phyloP scores from a whole-genome alignment of 257 asterid species.

The Leonotis leonurus region DNA sequence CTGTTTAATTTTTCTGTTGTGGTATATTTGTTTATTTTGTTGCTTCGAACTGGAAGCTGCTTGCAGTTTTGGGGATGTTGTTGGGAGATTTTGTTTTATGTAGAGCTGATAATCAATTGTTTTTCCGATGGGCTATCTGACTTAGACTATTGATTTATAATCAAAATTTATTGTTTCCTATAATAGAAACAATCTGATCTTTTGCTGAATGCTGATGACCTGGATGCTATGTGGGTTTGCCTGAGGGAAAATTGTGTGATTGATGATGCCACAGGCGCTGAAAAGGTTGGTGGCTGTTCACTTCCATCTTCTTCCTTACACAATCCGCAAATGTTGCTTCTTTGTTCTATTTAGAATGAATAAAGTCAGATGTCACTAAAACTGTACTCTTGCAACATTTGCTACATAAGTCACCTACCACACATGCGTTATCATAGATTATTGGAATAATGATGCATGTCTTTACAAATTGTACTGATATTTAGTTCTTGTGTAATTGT shows the following conservation, averaged over 20 bases:
- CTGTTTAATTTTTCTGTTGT: neutral
- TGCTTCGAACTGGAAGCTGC: neutral
- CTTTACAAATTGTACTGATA: too few species aligned
- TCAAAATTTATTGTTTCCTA: constrained; percentile 2
- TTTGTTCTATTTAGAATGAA: neutral
- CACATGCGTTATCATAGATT: neutral
- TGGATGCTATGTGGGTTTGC: constrained; percentile 99
- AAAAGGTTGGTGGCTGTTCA: constrained; percentile 54
- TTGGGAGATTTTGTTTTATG: neutral
- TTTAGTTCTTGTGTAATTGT: constrained; percentile 19
- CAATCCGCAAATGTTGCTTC: neutral
- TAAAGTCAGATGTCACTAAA: neutral
- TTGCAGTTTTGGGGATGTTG: constrained; percentile 1
- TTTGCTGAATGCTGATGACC: constrained; percentile 95
- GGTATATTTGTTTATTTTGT: neutral
- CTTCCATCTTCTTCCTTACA: neutral
- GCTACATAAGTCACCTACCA: neutral
- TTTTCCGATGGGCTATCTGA: neutral
- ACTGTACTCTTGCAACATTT: neutral
- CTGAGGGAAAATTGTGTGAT: constrained; percentile 95
- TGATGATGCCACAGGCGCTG: constrained; percentile 99
- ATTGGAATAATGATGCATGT: too few species aligned
- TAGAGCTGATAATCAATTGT: neutral
- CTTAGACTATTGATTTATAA: neutral
- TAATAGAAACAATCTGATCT: constrained; percentile 95